Evolutionary conservation across 2,329 filamentous ascomycete genomes (phyloP), one percentile per base, ranked within the genome.

Genomic region (Mariannaea elegans): DNA sequence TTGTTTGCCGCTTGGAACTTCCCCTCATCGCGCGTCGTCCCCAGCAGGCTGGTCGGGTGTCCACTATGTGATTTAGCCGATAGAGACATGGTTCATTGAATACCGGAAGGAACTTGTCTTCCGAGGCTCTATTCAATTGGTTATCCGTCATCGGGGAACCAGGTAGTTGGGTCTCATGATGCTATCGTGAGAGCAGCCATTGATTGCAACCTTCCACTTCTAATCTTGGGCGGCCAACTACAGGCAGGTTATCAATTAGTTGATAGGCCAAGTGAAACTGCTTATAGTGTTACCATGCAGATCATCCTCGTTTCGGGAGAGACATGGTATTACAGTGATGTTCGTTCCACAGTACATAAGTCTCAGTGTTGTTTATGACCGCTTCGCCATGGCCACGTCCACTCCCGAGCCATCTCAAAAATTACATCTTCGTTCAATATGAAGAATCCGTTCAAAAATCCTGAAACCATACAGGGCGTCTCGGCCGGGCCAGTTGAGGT

Each of bases 111-210:
- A n/a, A n/a, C n/a, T n/a, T n/a, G n/a, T n/a, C n/a, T n/a, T 29
- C 47, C 39, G 5, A 41, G 16, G 24, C 16, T 31, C 7, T 21
- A n/a, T 10, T 32, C 27, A 18, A 10, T 8, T n/a, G 23, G 41
- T 18, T 23, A 42, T 51, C 42, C 32, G 18, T 21, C 23, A 10
- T 52, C 51, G 49, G 24, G 39, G 8, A 36, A 14, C 41, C 12
- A 47, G 44, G 31, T 42, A 23, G 31, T 50, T 54, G 44, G 44
- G 56, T 9, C 42, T 59, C 48, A 48, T 63, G 51, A 56, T 61
- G 14, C 32, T 47, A 47, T 52, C 55, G 24, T 12, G 14, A 47
- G 44, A 23, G 21, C 9, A 31, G 27, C 52, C 46, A 23, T 46
- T 32, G 41, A 47, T 47, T 58, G 55, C 48, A 46, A 52, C 55